Conservation (phyloP, 108 stramenopile genomes). For the Epipyxis sp. region DNA sequence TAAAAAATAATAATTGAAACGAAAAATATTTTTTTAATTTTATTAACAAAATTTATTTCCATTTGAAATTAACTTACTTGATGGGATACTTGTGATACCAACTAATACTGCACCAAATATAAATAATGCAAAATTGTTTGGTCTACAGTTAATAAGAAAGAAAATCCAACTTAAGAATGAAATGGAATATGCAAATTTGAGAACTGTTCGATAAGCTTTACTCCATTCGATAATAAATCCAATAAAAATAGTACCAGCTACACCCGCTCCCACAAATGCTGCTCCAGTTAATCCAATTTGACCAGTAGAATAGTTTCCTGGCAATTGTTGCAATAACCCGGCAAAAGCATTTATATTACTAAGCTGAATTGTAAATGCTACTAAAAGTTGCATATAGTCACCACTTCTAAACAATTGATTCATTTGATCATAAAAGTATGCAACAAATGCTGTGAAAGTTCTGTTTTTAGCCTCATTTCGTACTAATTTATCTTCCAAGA, state of each 20-base stretch:
- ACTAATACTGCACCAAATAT: not conserved
- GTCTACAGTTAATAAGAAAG: not conserved
- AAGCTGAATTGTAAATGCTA: constrained; percentile 15
- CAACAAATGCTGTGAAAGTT: not conserved
- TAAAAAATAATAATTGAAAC: not conserved
- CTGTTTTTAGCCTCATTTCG: not conserved
- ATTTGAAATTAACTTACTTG: not conserved
- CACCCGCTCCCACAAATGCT: not conserved
- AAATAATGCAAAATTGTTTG: not conserved
- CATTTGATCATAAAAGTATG: not conserved
- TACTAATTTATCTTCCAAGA: too few species aligned
- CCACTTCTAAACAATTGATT: not conserved
- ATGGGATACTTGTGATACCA: not conserved
- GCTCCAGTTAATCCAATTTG: constrained; percentile 1
- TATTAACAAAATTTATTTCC: too few species aligned
- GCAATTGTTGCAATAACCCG: constrained; percentile 22
- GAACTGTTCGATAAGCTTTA: not conserved
- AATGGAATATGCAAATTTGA: not conserved
- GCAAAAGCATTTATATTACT: constrained; percentile 29
- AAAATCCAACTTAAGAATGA: not conserved
- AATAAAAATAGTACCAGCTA: not conserved
- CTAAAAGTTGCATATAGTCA: constrained; percentile 4
- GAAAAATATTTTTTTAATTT: too few species aligned
- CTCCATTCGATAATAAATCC: constrained; percentile 11
- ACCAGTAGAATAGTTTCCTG: constrained; percentile 7